A percentile compares a stretch with the other conserved stretches of the same genome.
Evolutionary conservation across 2,329 filamentous ascomycete genomes (phyloP).

Genomic region (Aspergillus cejpii): DNA sequence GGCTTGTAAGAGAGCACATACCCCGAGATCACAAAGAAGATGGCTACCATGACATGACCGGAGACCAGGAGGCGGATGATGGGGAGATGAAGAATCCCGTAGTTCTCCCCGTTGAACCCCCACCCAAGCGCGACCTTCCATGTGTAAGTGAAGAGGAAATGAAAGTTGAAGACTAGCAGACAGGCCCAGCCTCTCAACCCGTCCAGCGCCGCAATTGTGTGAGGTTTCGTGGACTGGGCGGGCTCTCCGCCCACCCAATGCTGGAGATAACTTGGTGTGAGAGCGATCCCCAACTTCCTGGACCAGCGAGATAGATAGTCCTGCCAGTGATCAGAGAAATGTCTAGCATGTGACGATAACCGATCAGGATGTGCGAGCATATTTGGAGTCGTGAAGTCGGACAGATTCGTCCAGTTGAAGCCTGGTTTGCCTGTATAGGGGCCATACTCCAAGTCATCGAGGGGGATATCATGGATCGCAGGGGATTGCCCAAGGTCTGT

Average conservation of each 20-base stretch:
- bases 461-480: slow-evolving; percentile 23
- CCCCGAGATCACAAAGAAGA: slow-evolving; percentile 46
- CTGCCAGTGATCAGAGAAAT: slow-evolving; percentile 22
- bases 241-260: slow-evolving; percentile 28
- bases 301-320: slow-evolving; percentile 19
- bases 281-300: slow-evolving; percentile 23
- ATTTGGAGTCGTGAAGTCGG: slow-evolving; percentile 22
- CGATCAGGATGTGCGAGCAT: slow-evolving; percentile 15
- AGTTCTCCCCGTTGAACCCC: slow-evolving; percentile 39
- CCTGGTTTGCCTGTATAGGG: slow-evolving; percentile 3
- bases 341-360: slow-evolving; percentile 14
- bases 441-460: slow-evolving; percentile 27
- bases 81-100: slow-evolving; percentile 37
- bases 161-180: slow-evolving; percentile 44
- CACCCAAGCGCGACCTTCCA: slow-evolving; percentile 37
- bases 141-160: slow-evolving; percentile 42
- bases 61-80: slow-evolving; percentile 40
- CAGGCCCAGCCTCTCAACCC: slow-evolving; percentile 41
- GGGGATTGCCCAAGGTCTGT: slow-evolving; percentile 16
- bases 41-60: slow-evolving; percentile 44
- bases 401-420: slow-evolving; percentile 20
- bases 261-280: slow-evolving; percentile 36
- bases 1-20: slow-evolving; percentile 44
- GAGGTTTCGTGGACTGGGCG: slow-evolving; percentile 24
- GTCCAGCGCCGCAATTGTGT: slow-evolving; percentile 39